Percentiles rank a stretch among this genome's conserved stretches.
phyloP scores from a whole-genome alignment of 83 land plant species.

The Picea abies region DNA sequence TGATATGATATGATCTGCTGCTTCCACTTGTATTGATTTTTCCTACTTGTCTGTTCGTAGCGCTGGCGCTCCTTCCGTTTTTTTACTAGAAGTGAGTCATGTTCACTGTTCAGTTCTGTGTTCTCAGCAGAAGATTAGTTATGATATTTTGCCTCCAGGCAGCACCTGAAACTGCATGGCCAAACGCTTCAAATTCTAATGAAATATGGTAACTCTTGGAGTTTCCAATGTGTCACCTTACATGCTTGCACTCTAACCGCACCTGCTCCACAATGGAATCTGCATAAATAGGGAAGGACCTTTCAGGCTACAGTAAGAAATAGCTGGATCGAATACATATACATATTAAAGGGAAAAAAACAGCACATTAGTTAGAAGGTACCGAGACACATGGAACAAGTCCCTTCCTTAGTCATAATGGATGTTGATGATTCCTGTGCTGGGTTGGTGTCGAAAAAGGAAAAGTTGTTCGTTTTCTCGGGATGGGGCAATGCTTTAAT shows the following conservation, averaged over 20 bases:
- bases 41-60: no score
- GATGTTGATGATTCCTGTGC: not conserved
- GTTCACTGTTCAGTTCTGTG: no score
- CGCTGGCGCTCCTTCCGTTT: no score
- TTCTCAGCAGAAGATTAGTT: no score
- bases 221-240: no score
- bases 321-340: not conserved
- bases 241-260: not conserved
- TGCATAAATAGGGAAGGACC: not conserved
- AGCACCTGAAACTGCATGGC: no score
- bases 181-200: no score
- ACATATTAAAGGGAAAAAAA: not conserved
- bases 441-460: not conserved
- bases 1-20: no score
- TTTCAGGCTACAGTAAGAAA: not conserved
- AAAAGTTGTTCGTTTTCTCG: not conserved
- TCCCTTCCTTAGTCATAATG: not conserved
- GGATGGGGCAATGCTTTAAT: not conserved
- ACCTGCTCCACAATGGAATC: conserved; percentile 17
- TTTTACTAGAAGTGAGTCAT: no score
- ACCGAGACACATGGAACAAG: not conserved
- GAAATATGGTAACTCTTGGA: no score
- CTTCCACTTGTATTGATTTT: no score
- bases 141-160: no score
- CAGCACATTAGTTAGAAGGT: not conserved